Conservation (phyloP, 2,329 filamentous ascomycete genomes). For the Fusarium oligoseptatum region DNA sequence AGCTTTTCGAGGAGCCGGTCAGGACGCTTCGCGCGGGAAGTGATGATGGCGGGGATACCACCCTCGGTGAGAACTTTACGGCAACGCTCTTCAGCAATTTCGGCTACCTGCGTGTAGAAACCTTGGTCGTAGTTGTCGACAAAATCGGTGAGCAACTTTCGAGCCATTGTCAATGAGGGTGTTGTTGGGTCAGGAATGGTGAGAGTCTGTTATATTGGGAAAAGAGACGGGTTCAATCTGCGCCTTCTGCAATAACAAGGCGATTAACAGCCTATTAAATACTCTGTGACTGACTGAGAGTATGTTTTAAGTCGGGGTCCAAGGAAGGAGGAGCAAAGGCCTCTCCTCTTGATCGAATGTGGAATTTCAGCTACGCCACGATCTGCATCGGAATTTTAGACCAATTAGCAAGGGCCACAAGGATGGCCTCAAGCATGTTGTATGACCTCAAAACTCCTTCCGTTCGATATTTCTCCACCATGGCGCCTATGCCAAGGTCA, state of each 20-base stretch:
- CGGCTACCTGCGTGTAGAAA: conserved; percentile 4
- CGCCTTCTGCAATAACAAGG: not conserved
- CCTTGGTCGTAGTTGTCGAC: conserved; percentile 1
- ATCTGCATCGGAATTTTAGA: not conserved
- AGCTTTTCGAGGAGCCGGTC: not conserved
- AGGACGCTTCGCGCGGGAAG: conserved; percentile 6
- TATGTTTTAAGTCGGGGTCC: not conserved
- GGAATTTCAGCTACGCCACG: not conserved
- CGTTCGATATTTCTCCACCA: not conserved
- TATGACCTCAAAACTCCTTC: not conserved
- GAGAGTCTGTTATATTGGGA: not conserved
- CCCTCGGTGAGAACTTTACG: not conserved
- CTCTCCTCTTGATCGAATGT: not conserved
- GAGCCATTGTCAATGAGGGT: not conserved
- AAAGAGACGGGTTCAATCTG: not conserved
- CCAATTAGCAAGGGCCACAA: not conserved
- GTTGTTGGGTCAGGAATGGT: not conserved
- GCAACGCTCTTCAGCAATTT: conserved; percentile 1
- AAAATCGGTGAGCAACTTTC: conserved; percentile 1
- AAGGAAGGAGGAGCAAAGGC: not conserved
- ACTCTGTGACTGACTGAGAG: not conserved
- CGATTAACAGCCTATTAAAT: not conserved
- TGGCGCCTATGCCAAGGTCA: not conserved
- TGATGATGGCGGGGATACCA: conserved; percentile 12
- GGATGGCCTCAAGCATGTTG: not conserved